Conservation (phyloP, 257 asterid species). For the Ilex asprella region DNA sequence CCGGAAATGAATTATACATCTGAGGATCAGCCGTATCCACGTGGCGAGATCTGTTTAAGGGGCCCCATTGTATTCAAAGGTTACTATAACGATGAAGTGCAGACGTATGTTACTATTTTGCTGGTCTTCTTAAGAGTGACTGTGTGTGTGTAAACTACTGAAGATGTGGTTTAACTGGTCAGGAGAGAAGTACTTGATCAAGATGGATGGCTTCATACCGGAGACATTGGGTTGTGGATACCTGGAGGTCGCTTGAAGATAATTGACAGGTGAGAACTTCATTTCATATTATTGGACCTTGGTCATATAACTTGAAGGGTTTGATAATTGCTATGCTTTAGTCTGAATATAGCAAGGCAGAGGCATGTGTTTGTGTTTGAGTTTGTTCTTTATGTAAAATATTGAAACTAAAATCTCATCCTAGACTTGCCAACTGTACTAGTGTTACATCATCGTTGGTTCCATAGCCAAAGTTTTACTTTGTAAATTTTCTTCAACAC, state of each 20-base stretch:
- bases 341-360: too few species aligned
- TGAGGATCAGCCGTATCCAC: slow-evolving; percentile 89
- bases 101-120: slow-evolving; percentile 44
- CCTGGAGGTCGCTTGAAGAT: slow-evolving; percentile 94
- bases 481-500: too few species aligned
- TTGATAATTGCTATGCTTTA: too few species aligned
- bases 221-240: slow-evolving; percentile 96
- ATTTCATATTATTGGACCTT: too few species aligned
- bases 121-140: not conserved
- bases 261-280: slow-evolving; percentile 61
- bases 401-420: too few species aligned
- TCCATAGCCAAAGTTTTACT: too few species aligned
- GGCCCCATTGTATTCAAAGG: slow-evolving; percentile 85
- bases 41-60: slow-evolving; percentile 97
- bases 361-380: too few species aligned
- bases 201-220: slow-evolving; percentile 91
- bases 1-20: slow-evolving; percentile 97
- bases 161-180: slow-evolving; percentile 21
- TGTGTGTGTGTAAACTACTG: not conserved
- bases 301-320: too few species aligned
- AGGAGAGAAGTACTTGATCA: slow-evolving; percentile 86
- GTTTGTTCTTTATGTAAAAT: too few species aligned
- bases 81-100: slow-evolving; percentile 84
- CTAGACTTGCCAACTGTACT: too few species aligned
- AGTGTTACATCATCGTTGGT: too few species aligned